Conservation (phyloP, 768 basidiomycete species). For the Rhodotorula toruloides region DNA sequence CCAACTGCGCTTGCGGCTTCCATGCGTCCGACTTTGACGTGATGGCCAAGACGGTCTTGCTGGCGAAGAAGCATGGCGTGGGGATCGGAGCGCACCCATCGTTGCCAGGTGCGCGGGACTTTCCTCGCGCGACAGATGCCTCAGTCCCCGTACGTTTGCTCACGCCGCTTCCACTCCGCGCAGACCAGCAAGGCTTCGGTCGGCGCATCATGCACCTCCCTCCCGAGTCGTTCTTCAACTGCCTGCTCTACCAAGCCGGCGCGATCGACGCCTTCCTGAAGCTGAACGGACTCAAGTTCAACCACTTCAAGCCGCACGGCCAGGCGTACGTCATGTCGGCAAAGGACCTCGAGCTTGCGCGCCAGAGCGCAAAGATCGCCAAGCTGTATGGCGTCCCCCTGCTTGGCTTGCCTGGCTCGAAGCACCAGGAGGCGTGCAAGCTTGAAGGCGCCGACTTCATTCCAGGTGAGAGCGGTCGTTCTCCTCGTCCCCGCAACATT, state of each 20-base stretch:
- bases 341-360: slow-evolving; percentile 56
- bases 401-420: slow-evolving; percentile 61
- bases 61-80: slow-evolving; percentile 58
- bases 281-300: slow-evolving; percentile 53
- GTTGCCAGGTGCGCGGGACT: slow-evolving; percentile 55
- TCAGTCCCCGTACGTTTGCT: not conserved
- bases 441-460: slow-evolving; percentile 60
- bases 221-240: slow-evolving; percentile 57
- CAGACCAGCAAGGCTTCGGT: slow-evolving; percentile 26
- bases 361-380: slow-evolving; percentile 56
- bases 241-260: slow-evolving; percentile 65
- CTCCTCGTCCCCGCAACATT: not conserved
- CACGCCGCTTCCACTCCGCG: not conserved
- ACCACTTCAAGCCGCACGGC: slow-evolving; percentile 59
- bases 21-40: slow-evolving; percentile 63
- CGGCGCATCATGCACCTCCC: slow-evolving; percentile 3
- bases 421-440: slow-evolving; percentile 58
- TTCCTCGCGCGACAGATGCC: no score
- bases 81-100: slow-evolving; percentile 65
- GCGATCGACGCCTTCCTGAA: slow-evolving; percentile 60
- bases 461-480: slow-evolving; percentile 55
- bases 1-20: slow-evolving; percentile 65
- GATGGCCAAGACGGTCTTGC: slow-evolving; percentile 60
- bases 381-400: slow-evolving; percentile 59
- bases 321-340: slow-evolving; percentile 59